Evolutionary conservation across 2,329 filamentous ascomycete species (phyloP).

Genomic region (Penicillium sp.): DNA sequence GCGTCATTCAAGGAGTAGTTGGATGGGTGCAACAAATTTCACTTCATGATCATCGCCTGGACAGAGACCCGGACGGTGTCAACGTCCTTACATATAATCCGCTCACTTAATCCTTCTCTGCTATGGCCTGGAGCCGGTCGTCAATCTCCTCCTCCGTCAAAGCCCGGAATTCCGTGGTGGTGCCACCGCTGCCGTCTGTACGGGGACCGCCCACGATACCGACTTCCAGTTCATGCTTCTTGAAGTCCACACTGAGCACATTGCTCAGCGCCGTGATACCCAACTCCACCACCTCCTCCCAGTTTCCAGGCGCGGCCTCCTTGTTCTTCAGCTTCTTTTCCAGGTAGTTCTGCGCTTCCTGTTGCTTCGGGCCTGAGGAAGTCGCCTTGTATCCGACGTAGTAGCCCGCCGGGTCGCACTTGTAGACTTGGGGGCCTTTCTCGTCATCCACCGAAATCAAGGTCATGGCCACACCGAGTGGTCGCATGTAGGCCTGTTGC

Average conservation of each 20-base stretch:
- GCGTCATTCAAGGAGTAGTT: too few relatives aligned
- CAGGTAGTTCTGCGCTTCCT: conserved; percentile 95
- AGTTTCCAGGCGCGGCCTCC: conserved; percentile 82
- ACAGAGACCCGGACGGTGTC: not conserved
- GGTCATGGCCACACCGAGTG: conserved; percentile 90
- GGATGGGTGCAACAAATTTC: too few relatives aligned
- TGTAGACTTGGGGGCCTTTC: conserved; percentile 90
- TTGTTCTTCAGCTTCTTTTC: conserved; percentile 99
- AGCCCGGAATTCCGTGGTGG: conserved; percentile 71
- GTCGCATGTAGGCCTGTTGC: conserved; percentile 89
- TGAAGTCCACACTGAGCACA: conserved; percentile 97
- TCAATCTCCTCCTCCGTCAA: conserved; percentile 98
- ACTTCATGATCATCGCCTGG: not conserved
- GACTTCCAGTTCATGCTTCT: conserved; percentile 98
- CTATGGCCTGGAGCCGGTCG: conserved; percentile 93
- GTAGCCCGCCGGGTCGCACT: conserved; percentile 96
- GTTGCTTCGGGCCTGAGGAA: conserved; percentile 93
- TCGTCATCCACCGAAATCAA: conserved; percentile 91
- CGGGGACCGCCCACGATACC: conserved; percentile 89
- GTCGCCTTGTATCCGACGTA: conserved; percentile 98
- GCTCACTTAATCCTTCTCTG: conserved; percentile 80
- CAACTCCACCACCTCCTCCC: conserved; percentile 97
- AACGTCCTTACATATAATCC: conserved; percentile 8
- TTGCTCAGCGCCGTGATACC: conserved; percentile 93
- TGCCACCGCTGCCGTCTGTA: conserved; percentile 75